Percentiles rank a stretch among this genome's conserved stretches.
Evolutionary conservation across 169 alveolate species (phyloP).

Genomic region (Cystoisospora suis): DNA sequence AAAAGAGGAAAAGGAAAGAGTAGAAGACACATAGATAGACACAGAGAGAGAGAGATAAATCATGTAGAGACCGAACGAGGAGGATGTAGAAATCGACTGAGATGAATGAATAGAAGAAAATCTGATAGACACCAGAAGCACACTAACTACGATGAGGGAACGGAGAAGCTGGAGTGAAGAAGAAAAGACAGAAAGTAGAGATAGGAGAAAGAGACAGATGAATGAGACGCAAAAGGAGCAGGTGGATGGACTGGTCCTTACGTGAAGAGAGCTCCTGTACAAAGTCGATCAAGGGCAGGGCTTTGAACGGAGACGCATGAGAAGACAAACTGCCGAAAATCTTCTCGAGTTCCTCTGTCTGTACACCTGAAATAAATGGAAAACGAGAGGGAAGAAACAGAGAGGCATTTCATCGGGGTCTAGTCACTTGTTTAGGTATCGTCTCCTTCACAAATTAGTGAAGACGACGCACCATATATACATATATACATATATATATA

Average conservation of each 20-base stretch:
- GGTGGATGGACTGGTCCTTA: background rate
- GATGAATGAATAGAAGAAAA: background rate
- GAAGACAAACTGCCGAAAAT: slow-evolving; percentile 18
- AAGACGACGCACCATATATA: too few species aligned
- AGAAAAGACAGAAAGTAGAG: background rate
- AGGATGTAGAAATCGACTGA: background rate
- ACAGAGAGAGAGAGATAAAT: background rate
- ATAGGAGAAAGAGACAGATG: background rate
- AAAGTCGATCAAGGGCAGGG: background rate
- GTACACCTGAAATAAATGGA: background rate
- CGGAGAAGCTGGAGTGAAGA: background rate
- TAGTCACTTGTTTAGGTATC: too few species aligned
- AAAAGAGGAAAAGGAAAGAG: background rate
- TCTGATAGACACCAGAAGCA: background rate
- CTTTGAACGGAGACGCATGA: slow-evolving; percentile 19
- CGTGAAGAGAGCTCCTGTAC: slow-evolving; percentile 19
- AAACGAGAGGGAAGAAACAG: too few species aligned
- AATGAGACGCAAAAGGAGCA: background rate
- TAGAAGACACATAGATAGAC: background rate
- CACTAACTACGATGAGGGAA: background rate
- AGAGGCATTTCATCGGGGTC: too few species aligned
- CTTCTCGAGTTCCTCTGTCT: background rate
- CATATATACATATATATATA: too few species aligned
- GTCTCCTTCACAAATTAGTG: too few species aligned
- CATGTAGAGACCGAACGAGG: background rate